Base-by-base conservation (phyloP, 257 asterid species). In the Cordia subcordata region DNA sequence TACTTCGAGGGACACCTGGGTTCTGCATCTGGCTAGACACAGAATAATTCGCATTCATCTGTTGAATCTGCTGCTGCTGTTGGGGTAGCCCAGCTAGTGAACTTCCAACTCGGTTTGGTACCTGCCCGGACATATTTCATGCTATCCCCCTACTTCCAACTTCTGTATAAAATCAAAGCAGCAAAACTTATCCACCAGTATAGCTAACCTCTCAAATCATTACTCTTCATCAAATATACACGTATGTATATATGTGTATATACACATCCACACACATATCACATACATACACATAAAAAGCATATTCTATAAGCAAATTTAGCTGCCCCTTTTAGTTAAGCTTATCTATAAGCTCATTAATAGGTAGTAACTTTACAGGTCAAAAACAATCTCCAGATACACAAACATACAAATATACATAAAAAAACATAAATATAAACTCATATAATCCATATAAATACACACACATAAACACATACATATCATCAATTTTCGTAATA, bases 1-100 rank as follows among this genome's bases (percentile, higher is more conserved):
- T 71, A 67, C 53, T 70, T 32, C 77, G 87, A 56, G 68, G 89
- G 56, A 66, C 58, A 62, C 58, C 74, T 60, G 84, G 79, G 77
- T 78, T 85, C 76, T 90, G 96, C 84, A 81, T 84, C 75, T 80
- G 92, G 32, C 63, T 64, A 65, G 81, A 67, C 61, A 77, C 57
- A 74, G 83, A 63, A 69, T 67, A 20, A 22, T 22, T 52, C 37
- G n/a, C 57, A 52, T 17, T 52, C 37, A 13, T 52, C 39, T 53
- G 39, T 17, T 52, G 57, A 19, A 15, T 20, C 18, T 15, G 53
- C 37, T 52, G 57, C 37, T 20, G 57, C 9, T 21, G 32, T 10
- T 13, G 35, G 5, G 15, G 11, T 27, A 11, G 9, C 35, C 57
- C 57, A 10, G 16, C 8, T 13, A 52, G 1, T 16, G 57, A 52